Evolutionary conservation across 192 early-diverging fungal species (phyloP), one percentile per base, ranked within the genome.

Genomic region (Entomortierella parvispora): DNA sequence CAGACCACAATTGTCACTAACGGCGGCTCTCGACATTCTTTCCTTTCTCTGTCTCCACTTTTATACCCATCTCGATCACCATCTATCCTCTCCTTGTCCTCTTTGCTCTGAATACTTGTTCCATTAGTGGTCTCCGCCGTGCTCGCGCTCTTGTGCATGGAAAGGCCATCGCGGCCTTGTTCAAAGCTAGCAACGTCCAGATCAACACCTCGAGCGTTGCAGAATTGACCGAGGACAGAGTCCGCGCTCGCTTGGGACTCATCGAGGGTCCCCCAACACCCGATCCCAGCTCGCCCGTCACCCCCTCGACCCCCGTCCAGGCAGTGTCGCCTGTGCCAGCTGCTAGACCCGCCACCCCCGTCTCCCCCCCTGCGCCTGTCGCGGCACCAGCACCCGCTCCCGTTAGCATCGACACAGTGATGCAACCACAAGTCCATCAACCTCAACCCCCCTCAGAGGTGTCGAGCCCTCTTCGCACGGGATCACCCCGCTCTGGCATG

Each of bases 81-180:
- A n/a, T 44, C n/a, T 60, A 29, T 34, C 18, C 47, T 14, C n/a
- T n/a, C n/a, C n/a, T n/a, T n/a, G n/a, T n/a, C n/a, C n/a, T n/a
- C n/a, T 63, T 23, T 29, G 29, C 28, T 43, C 46, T 47, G 10
- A 37, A n/a, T 34, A 15, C 31, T 37, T 33, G 20, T 14, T 50
- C 26, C 55, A 64, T 31, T 48, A 86, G 84, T 79, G 84, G 84
- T 62, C 80, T 86, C 40, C 80, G 84, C 26, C 65, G 84, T 80
- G 84, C 82, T 86, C 80, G 65, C 87, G 34, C 84, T 87, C 62
- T 90, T 40, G 88, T 90, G 17, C 88, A 90, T 59, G 86, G 88
- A 56, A 80, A 87, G 62, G 84, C 88, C 45, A 85, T 90, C 56
- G 88, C 81, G 22, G 70, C 76, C 43, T 58, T 87, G 42, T 82